phyloP scores from a whole-genome alignment of 768 basidiomycete species.

The Lactarius psammicola region DNA sequence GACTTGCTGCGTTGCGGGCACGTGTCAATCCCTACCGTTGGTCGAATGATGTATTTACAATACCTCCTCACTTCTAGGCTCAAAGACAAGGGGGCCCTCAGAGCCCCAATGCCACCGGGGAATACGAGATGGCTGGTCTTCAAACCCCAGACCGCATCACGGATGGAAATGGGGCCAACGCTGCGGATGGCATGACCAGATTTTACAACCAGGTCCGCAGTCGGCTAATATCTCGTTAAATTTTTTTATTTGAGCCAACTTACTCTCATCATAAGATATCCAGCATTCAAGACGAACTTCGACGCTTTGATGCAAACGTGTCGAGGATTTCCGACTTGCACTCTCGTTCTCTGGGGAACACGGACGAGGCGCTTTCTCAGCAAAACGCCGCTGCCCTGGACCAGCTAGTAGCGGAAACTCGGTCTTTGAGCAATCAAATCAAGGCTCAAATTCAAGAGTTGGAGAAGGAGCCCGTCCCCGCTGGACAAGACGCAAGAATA shows the following conservation, averaged over 20 bases:
- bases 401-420: slow-evolving; percentile 68
- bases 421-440: slow-evolving; percentile 62
- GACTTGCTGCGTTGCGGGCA: slow-evolving; percentile 30
- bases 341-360: slow-evolving; percentile 70
- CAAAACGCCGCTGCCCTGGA: slow-evolving; percentile 63
- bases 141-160: slow-evolving; percentile 28
- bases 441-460: slow-evolving; percentile 73
- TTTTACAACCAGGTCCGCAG: slow-evolving; percentile 37
- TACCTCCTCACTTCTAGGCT: slow-evolving; percentile 29
- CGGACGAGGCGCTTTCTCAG: slow-evolving; percentile 65
- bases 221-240: neutral
- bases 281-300: slow-evolving; percentile 67
- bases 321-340: slow-evolving; percentile 68
- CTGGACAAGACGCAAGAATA: slow-evolving; percentile 68
- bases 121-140: slow-evolving; percentile 37
- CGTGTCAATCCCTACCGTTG: neutral
- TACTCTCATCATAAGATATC: slow-evolving; percentile 54
- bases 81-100: slow-evolving; percentile 34
- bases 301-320: slow-evolving; percentile 68
- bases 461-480: slow-evolving; percentile 59
- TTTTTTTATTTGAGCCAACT: neutral
- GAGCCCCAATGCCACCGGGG: slow-evolving; percentile 23
- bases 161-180: slow-evolving; percentile 28
- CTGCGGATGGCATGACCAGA: slow-evolving; percentile 33
- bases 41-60: slow-evolving; percentile 8